A percentile compares a stretch with the other conserved stretches of the same genome.
Conservation (phyloP, 2,329 filamentous ascomycete genomes). For the Colletotrichum cuscutae region DNA sequence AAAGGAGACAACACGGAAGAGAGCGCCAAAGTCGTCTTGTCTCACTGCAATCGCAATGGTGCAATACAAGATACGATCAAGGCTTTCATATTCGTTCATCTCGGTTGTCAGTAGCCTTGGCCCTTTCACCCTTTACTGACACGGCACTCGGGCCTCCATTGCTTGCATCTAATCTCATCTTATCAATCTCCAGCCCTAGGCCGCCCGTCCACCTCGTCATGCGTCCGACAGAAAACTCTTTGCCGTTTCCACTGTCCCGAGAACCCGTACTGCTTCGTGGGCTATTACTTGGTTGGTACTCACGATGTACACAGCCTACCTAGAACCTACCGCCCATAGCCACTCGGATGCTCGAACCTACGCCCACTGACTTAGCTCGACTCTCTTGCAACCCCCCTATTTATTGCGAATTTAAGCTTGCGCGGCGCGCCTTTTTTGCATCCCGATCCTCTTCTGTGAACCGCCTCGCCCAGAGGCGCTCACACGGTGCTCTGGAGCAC, state of each 20-base stretch:
- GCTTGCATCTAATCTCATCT: conserved; percentile 2
- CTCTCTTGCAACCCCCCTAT: not conserved
- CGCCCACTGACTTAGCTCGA: not conserved
- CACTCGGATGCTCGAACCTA: not conserved
- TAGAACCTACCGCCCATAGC: not conserved
- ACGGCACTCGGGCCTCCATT: not conserved
- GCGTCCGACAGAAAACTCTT: not conserved
- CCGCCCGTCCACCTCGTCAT: not conserved
- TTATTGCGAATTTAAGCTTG: not conserved
- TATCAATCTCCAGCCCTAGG: not conserved
- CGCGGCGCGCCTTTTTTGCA: not conserved
- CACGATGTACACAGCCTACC: no score
- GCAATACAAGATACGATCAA: not conserved
- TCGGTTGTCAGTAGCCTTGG: not conserved
- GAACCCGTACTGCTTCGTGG: no score
- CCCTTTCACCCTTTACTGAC: not conserved
- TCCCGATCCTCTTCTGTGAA: not conserved
- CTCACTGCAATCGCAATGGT: not conserved
- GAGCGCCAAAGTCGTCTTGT: not conserved
- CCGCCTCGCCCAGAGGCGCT: not conserved
- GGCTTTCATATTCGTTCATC: not conserved
- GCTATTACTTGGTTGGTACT: no score
- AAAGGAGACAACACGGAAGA: not conserved
- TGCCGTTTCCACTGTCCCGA: not conserved
- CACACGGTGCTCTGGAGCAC: not conserved